A percentile compares a stretch with the other conserved stretches of the same genome.
Evolutionary conservation across 306 rosid species (phyloP).

Genomic region (Glycyrrhiza uralensis): DNA sequence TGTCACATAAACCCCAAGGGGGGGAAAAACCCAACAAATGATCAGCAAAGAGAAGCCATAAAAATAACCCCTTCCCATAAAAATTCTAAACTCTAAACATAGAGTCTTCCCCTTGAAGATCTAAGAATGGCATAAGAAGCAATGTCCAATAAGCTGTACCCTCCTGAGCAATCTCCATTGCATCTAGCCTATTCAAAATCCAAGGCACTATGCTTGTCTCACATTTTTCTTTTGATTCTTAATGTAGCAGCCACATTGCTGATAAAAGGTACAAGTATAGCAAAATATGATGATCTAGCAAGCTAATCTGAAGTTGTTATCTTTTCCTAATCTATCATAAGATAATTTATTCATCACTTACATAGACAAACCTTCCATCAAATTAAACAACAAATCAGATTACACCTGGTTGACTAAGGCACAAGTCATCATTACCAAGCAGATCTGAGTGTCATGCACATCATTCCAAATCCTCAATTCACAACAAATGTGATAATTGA

Average conservation of each 20-base stretch:
- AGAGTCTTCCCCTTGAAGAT: conserved; percentile 1
- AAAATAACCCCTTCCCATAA: neutral
- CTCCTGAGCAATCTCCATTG: conserved; percentile 9
- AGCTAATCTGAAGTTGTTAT: neutral
- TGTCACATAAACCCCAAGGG: neutral
- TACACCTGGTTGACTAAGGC: neutral
- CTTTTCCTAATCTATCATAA: neutral
- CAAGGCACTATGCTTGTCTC: neutral
- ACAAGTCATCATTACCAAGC: neutral
- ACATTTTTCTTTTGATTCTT: conserved; percentile 12
- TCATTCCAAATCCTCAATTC: conserved; percentile 20
- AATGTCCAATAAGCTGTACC: neutral
- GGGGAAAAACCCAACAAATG: neutral
- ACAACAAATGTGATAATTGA: neutral
- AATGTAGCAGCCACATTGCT: neutral
- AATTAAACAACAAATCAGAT: neutral
- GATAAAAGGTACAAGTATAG: neutral
- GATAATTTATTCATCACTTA: neutral
- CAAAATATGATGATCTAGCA: neutral
- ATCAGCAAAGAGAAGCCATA: conserved; percentile 6
- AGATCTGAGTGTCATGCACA: conserved; percentile 15
- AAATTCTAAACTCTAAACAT: neutral
- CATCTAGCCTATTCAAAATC: neutral
- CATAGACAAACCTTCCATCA: neutral
- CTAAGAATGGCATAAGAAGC: neutral